Base-by-base conservation (phyloP, 305 asterid genomes). In the Solanum aculeatissimum region DNA sequence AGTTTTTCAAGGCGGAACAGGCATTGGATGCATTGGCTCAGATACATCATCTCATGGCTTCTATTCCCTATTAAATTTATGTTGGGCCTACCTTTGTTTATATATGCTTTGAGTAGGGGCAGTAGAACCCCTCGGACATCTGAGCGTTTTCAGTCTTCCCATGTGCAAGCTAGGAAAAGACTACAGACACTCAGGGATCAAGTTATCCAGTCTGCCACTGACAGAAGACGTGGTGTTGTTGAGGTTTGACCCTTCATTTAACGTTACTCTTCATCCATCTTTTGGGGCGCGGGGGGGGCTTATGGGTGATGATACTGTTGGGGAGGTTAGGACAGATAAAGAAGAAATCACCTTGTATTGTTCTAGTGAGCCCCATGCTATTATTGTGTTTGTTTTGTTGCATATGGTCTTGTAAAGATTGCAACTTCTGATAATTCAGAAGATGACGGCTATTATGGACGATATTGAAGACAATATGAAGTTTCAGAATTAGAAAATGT, bases 161-260 rank as follows among this genome's bases (percentile, higher is more conserved):
- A 69, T 88, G 69, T 81, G 65, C 90, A 85, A 84, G 88, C 98
- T 69, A 93, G 95, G 80, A 91, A 93, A 86, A 93, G 94, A 87
- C 83, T 86, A 88, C 97, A 92, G 85, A 84, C 57, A 83, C 93
- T 90, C 82, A 97, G 90, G 93, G 99, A 95, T 58, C 92, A 93
- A 51, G 92, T 92, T 86, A 89, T 95, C 86, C 98, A 92, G 84
- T 91, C 93, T 89, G 92, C 99, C 85, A 97, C 97, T 79, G 99
- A 97, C 81, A 93, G 98, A 21, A 93, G 99, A 85, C 98, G 98
- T 81, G 98, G 99, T 51, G 92, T 97, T 85, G 96, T 97, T 87
- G 99, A 97, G 99, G 99, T 97, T 81, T 83, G 89, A 29, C 29
- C 6, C 32, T 53, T 29, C 19, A n/a, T 16, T 8, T 54, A 11